Percentiles rank a stretch among this genome's conserved stretches.
Evolutionary conservation across 108 stramenopile genomes (phyloP).

Genomic region (Conticribra weissflogii): DNA sequence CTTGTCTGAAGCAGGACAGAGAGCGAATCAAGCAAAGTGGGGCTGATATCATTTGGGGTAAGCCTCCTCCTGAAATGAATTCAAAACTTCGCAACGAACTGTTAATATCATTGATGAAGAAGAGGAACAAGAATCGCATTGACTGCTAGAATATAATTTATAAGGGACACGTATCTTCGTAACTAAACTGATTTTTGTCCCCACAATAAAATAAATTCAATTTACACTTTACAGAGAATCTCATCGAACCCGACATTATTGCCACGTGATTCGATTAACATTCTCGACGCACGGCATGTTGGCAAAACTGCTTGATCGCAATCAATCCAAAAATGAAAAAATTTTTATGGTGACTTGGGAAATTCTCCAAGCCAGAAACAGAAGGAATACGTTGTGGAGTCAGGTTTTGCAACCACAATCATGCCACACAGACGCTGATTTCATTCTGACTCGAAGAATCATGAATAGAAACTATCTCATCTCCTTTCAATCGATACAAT

Average conservation of each 20-base stretch:
- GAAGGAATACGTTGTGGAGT: too few relatives aligned
- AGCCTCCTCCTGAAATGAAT: conserved; percentile 67
- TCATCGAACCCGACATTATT: too few relatives aligned
- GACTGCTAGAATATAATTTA: conserved; percentile 5
- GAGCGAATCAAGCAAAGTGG: conserved; percentile 45
- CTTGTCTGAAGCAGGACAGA: conserved; percentile 44
- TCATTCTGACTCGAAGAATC: conserved; percentile 2
- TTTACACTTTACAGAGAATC: too few relatives aligned
- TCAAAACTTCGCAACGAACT: conserved; percentile 51
- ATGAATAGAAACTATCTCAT: conserved; percentile 3
- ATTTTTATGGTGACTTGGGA: too few relatives aligned
- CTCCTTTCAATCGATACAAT: conserved; percentile 33
- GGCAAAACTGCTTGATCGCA: too few relatives aligned
- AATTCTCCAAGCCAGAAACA: too few relatives aligned
- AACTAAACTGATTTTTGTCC: neutral
- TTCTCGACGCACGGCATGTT: too few relatives aligned
- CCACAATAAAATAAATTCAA: neutral
- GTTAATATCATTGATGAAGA: conserved; percentile 47
- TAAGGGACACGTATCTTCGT: too few relatives aligned
- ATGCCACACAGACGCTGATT: neutral
- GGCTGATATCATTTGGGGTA: conserved; percentile 72
- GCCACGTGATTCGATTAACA: too few relatives aligned
- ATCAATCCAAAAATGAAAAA: too few relatives aligned
- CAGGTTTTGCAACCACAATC: too few relatives aligned
- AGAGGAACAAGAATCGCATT: conserved; percentile 38